Evolutionary conservation across 106 monocot genomes (phyloP).

Genomic region (Triglochin maritima): DNA sequence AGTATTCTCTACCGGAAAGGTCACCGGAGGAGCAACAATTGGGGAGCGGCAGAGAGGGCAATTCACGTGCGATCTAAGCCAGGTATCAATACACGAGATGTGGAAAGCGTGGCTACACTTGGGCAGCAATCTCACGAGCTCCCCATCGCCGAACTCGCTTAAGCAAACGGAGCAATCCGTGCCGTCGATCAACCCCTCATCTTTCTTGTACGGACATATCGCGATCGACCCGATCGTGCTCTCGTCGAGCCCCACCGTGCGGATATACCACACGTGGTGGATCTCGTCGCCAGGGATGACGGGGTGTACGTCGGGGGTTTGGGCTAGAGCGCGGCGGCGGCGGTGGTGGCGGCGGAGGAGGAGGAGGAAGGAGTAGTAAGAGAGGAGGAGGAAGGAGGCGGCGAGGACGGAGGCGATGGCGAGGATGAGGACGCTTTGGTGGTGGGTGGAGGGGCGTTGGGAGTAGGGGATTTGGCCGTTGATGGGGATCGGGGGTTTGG

Average conservation of each 20-base stretch:
- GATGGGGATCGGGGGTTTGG: neutral
- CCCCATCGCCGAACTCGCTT: constrained; percentile 71
- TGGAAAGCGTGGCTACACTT: constrained; percentile 78
- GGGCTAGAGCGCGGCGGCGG: neutral
- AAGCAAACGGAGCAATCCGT: constrained; percentile 71
- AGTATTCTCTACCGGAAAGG: neutral
- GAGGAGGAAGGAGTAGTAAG: constrained; percentile 12
- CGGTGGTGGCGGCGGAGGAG: constrained; percentile 3
- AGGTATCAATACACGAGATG: constrained; percentile 67
- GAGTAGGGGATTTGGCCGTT: neutral
- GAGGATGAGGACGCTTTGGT: neutral
- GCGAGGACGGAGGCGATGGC: constrained; percentile 18
- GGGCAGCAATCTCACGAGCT: constrained; percentile 60
- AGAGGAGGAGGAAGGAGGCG: constrained; percentile 23
- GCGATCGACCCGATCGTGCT: constrained; percentile 49
- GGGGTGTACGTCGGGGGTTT: neutral
- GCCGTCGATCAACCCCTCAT: constrained; percentile 28
- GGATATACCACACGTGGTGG: constrained; percentile 76
- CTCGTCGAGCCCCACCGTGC: constrained; percentile 77
- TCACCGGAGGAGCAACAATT: constrained; percentile 20
- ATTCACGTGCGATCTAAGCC: constrained; percentile 69
- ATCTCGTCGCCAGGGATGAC: neutral
- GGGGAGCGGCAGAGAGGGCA: constrained; percentile 77
- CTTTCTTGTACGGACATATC: constrained; percentile 33
- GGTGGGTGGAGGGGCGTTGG: neutral